phyloP scores from a whole-genome alignment of 768 basidiomycete species.

The Chalciporus sphaerocephalus region DNA sequence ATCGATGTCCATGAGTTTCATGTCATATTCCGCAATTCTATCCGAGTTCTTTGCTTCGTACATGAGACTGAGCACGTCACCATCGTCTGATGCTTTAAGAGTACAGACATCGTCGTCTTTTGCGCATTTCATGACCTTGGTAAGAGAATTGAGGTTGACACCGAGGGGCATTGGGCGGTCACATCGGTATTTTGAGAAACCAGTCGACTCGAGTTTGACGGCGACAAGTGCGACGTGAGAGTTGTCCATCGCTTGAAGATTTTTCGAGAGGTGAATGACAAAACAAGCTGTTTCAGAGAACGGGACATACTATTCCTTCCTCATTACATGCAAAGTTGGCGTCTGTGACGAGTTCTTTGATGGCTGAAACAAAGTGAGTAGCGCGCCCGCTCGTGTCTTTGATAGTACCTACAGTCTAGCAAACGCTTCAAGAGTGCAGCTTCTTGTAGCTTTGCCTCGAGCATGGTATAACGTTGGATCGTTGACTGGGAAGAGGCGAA shows the following conservation, averaged over 20 bases:
- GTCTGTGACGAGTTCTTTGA: constrained; percentile 97
- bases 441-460: constrained; percentile 88
- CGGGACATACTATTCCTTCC: constrained; percentile 72
- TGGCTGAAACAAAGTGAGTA: constrained; percentile 47
- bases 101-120: constrained; percentile 93
- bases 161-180: constrained; percentile 93
- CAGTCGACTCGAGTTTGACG: constrained; percentile 71
- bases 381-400: neutral
- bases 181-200: constrained; percentile 87
- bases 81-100: constrained; percentile 87
- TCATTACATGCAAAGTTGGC: constrained; percentile 98
- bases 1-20: constrained; percentile 99
- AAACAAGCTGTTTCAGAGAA: neutral
- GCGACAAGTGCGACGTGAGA: constrained; percentile 97
- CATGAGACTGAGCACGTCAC: constrained; percentile 79
- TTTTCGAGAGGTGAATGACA: constrained; percentile 33
- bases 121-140: constrained; percentile 95
- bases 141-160: constrained; percentile 80
- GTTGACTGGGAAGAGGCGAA: constrained; percentile 4
- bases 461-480: constrained; percentile 43
- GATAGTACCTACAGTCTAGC: constrained; percentile 69
- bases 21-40: constrained; percentile 94
- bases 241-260: constrained; percentile 99
- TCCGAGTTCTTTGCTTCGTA: constrained; percentile 90
- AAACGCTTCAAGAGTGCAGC: constrained; percentile 89